A percentile compares a stretch with the other conserved stretches of the same genome.
These are phyloP conservation scores for Paraleonurus japonicus DNA, from an alignment of 257 asterid species.

Conservation along the genomic window DNA sequence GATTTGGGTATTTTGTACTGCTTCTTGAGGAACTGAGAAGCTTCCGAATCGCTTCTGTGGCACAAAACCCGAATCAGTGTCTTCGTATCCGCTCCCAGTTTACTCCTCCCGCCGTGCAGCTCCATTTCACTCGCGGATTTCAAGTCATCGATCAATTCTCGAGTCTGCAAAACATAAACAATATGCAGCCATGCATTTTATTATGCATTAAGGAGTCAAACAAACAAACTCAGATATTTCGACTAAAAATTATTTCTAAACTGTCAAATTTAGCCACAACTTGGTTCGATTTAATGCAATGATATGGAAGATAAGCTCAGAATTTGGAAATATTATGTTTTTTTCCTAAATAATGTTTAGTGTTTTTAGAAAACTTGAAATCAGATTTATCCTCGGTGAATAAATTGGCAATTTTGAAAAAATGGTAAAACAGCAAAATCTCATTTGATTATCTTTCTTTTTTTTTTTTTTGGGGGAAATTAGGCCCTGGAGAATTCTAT, in stretches of 20 bases:
- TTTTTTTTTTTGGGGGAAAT: no score
- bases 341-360: not conserved
- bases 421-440: not conserved
- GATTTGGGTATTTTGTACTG: slow-evolving; percentile 89
- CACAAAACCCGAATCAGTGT: slow-evolving; percentile 80
- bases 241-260: not conserved
- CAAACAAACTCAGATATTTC: not conserved
- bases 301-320: not conserved
- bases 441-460: not conserved
- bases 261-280: not conserved
- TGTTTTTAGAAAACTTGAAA: not conserved
- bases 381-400: not conserved
- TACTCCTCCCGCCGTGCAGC: slow-evolving; percentile 75
- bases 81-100: slow-evolving; percentile 76
- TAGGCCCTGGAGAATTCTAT: not conserved
- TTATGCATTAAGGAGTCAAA: not conserved
- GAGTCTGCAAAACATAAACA: slow-evolving; percentile 47
- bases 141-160: slow-evolving; percentile 86
- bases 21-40: slow-evolving; percentile 95
- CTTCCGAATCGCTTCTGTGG: slow-evolving; percentile 86
- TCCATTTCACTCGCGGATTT: slow-evolving; percentile 77
- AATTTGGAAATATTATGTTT: no score
- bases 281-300: not conserved
- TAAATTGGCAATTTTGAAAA: not conserved
- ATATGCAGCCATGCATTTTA: not conserved